phyloP scores from a whole-genome alignment of 495 filamentous ascomycete genomes.

The Xylaria flabelliformis region DNA sequence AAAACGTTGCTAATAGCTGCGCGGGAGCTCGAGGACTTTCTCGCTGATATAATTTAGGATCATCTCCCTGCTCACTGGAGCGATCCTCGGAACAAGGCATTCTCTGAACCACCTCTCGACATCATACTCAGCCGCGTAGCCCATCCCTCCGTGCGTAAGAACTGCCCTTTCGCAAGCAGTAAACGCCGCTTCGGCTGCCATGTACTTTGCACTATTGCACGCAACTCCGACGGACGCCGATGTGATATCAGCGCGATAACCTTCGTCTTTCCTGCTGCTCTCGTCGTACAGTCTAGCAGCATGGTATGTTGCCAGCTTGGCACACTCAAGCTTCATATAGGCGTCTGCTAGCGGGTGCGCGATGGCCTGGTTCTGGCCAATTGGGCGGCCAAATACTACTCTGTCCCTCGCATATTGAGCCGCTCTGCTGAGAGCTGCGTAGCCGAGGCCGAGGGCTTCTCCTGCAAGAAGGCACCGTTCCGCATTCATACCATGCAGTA shows the following conservation, averaged over 20 bases:
- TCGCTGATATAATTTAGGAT: slow-evolving; percentile 80
- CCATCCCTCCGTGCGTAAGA: slow-evolving; percentile 76
- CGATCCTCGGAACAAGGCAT: slow-evolving; percentile 76
- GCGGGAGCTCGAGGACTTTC: slow-evolving; percentile 67
- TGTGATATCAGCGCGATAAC: neutral
- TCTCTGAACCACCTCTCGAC: slow-evolving; percentile 80
- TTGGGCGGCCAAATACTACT: slow-evolving; percentile 1
- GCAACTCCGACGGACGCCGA: neutral
- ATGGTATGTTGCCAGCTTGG: neutral
- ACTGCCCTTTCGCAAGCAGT: slow-evolving; percentile 75
- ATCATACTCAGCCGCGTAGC: slow-evolving; percentile 79
- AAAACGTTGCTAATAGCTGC: slow-evolving; percentile 50
- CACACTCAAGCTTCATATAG: slow-evolving; percentile 1
- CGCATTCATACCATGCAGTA: neutral
- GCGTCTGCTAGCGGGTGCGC: neutral
- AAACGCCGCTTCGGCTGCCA: slow-evolving; percentile 82
- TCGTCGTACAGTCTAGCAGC: neutral
- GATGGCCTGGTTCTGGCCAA: neutral
- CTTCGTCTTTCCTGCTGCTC: neutral
- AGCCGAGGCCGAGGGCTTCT: slow-evolving; percentile 2
- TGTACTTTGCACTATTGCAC: slow-evolving; percentile 58
- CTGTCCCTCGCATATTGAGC: slow-evolving; percentile 1
- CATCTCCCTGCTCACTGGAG: slow-evolving; percentile 81
- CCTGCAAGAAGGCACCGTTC: slow-evolving; percentile 6
- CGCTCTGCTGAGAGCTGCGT: neutral